phyloP scores from a whole-genome alignment of 495 filamentous ascomycete species.

The Tuber magnatum region DNA sequence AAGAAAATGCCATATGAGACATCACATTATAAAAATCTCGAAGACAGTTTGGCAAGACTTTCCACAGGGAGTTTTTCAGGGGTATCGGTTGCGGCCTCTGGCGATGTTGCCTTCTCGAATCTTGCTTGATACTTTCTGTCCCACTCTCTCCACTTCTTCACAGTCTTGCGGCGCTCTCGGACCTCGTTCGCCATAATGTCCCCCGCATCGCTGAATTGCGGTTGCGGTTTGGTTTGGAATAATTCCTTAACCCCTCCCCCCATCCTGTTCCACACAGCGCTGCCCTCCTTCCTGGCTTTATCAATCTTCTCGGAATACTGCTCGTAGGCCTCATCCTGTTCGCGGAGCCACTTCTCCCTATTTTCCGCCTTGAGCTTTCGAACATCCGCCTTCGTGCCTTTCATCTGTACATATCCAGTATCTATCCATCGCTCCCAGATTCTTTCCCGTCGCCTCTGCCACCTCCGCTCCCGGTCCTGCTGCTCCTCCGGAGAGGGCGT shows the following conservation, averaged over 20 bases:
- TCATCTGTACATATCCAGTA: slow-evolving; percentile 22
- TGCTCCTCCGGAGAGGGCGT: slow-evolving; percentile 55
- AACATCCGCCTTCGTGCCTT: slow-evolving; percentile 23
- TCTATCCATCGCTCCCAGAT: slow-evolving; percentile 43
- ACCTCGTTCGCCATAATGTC: not conserved
- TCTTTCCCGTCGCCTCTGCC: slow-evolving; percentile 66
- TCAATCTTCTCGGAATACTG: not conserved
- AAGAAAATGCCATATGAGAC: not conserved
- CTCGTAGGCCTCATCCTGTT: not conserved
- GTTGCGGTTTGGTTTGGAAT: not conserved
- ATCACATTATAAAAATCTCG: not conserved
- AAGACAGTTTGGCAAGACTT: not conserved
- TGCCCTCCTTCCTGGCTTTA: not conserved
- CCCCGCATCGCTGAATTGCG: not conserved
- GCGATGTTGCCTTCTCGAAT: not conserved
- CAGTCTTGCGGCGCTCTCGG: not conserved
- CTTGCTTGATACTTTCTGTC: not conserved
- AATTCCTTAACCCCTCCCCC: not conserved
- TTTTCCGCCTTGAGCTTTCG: not conserved
- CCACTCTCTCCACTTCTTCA: not conserved
- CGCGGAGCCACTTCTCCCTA: slow-evolving; percentile 2
- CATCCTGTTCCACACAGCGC: not conserved
- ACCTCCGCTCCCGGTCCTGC: slow-evolving; percentile 57
- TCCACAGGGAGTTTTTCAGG: not conserved
- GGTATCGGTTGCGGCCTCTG: not conserved